Evolutionary conservation across 768 basidiomycete genomes (phyloP).

Genomic region (Cystofilobasidium macerans): DNA sequence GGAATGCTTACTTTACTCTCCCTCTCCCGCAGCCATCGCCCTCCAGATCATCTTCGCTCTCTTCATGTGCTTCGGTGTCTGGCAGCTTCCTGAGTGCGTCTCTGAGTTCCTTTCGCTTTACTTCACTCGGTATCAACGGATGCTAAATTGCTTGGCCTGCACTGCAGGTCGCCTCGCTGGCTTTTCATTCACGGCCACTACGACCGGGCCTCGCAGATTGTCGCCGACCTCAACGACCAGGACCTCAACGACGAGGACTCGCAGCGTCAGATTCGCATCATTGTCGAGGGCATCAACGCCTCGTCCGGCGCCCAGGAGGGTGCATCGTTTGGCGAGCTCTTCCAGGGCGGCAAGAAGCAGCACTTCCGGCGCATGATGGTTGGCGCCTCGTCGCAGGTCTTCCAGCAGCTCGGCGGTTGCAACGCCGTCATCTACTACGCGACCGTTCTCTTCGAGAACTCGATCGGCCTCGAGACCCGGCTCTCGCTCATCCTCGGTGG

Average conservation of each 20-base stretch:
- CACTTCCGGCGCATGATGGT: conserved; percentile 40
- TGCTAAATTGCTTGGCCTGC: no score
- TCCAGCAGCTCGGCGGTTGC: conserved; percentile 41
- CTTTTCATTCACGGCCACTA: conserved; percentile 39
- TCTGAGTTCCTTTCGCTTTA: no score
- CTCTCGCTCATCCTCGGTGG: conserved; percentile 40
- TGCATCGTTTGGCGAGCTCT: conserved; percentile 31
- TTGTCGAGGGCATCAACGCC: conserved; percentile 39
- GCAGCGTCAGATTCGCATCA: conserved; percentile 30
- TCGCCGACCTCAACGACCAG: conserved; percentile 28
- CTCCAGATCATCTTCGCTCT: conserved; percentile 39
- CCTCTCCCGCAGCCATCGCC: background rate
- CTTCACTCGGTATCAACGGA: no score
- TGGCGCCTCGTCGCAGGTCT: conserved; percentile 42
- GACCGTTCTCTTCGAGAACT: conserved; percentile 40
- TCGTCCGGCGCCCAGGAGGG: conserved; percentile 30
- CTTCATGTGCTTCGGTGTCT: conserved; percentile 38
- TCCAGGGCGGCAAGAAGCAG: conserved; percentile 39
- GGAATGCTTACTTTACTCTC: background rate
- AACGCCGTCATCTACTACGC: conserved; percentile 43
- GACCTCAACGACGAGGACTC: conserved; percentile 31
- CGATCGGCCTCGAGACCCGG: conserved; percentile 36
- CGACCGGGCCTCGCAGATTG: conserved; percentile 29
- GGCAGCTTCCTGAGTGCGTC: conserved; percentile 37
- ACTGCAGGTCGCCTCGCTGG: conserved; percentile 38